Conservation (phyloP, 148 eudicot genomes). For the Fagopyrum homotropicum region DNA sequence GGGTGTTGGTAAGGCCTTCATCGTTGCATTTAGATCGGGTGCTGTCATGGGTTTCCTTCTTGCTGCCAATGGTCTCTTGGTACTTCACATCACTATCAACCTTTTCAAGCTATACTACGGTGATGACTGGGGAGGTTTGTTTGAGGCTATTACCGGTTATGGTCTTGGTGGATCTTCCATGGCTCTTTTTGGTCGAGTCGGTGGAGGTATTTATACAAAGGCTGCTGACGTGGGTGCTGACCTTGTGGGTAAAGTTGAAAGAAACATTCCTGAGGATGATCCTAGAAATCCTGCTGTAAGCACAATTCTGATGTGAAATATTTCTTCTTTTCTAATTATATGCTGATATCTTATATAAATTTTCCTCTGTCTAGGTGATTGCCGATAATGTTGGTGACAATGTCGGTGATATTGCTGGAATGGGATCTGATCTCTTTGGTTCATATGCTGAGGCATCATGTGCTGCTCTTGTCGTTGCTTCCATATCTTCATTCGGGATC, state of each 20-base stretch:
- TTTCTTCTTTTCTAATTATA: background rate
- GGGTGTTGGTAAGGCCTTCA: constrained; percentile 89
- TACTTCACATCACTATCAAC: constrained; percentile 60
- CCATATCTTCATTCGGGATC: constrained; percentile 81
- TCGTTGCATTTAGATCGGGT: constrained; percentile 83
- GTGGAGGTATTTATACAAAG: constrained; percentile 89
- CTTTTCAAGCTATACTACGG: constrained; percentile 88
- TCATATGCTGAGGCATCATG: constrained; percentile 94
- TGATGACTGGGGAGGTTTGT: constrained; percentile 93
- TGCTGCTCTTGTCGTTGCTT: constrained; percentile 93
- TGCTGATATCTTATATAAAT: background rate
- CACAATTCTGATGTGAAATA: background rate
- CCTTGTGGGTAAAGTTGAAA: constrained; percentile 90
- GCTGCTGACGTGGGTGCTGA: constrained; percentile 99
- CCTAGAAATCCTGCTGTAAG: constrained; percentile 89
- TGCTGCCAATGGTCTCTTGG: constrained; percentile 89
- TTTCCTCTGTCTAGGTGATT: constrained; percentile 51
- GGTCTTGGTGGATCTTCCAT: constrained; percentile 97
- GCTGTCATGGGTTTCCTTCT: constrained; percentile 99
- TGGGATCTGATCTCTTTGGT: constrained; percentile 96
- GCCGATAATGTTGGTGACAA: constrained; percentile 98
- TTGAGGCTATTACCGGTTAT: constrained; percentile 87
- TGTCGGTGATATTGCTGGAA: constrained; percentile 97
- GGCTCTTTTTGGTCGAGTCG: constrained; percentile 96
- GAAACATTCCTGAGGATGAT: constrained; percentile 92